Evolutionary conservation across 2,329 filamentous ascomycete genomes (phyloP), one percentile per base, ranked within the genome.

Genomic region (Coniochaeta sp.): DNA sequence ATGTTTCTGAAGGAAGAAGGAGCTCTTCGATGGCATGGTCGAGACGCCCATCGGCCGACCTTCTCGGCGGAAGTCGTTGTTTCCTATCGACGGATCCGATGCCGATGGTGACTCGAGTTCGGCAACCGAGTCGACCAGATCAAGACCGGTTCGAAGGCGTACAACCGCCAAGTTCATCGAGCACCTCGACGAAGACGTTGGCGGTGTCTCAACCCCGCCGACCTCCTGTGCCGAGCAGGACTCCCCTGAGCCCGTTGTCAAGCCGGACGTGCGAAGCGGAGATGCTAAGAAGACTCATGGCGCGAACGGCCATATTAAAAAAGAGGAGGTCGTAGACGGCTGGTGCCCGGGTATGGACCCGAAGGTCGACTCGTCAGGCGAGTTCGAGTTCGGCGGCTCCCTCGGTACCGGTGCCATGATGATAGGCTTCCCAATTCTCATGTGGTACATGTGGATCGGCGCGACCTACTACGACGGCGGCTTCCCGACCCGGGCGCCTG

Each of bases 371-470:
- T 77, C 81, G 68, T 86, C 84, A 1, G 84, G 82, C 64, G 78
- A 83, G 64, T 83, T 85, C 66, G 96, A 99, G 72, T 99, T 98
- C 71, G 93, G 93, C 64, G 95, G 95, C 61, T 87, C 90, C 3
- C 72, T 82, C n/a, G 93, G 95, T 59, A 89, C 93, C 47, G 76
- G 83, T 17, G 79, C 84, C 66, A 92, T 97, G 85, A 98, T 98
- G 91, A 82, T 92, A 63, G 86, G 89, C 54, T 99, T 98, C 75
- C 95, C 95, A n/a, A 63, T 88, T 40, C 83, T 99, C 68, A 98
- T 98, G 93, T 97, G 91, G 83, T 98, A 97, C 78, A 96, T 99
- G 93, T 98, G 93, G 93, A 88, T 96, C 74, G 95, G 95, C 57
- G 90, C 93, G 36, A 93, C 88, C 57, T 96, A 93, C 77, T 99